phyloP scores from a whole-genome alignment of 768 basidiomycete species.

The Leccinum olivaceopallidum region DNA sequence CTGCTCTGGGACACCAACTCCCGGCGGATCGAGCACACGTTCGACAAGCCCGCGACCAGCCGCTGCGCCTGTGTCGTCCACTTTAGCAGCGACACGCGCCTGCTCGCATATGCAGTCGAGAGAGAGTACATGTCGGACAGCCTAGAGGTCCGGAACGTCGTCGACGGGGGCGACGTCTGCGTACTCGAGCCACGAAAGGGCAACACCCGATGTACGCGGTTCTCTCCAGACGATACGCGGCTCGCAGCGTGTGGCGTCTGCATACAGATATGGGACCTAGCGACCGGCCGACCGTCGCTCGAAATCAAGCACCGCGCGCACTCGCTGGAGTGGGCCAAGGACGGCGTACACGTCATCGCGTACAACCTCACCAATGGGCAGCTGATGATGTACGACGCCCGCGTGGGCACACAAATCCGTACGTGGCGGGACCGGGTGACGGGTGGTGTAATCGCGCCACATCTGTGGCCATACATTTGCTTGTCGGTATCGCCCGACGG shows the following conservation, averaged over 20 bases:
- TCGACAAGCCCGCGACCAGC: constrained; percentile 24
- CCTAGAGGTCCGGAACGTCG: constrained; percentile 17
- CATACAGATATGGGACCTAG: constrained; percentile 26
- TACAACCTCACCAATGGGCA: constrained; percentile 27
- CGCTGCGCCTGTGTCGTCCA: constrained; percentile 27
- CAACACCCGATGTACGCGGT: constrained; percentile 26
- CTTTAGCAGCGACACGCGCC: constrained; percentile 23
- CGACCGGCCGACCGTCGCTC: constrained; percentile 18
- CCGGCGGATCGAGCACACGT: constrained; percentile 26
- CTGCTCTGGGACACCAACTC: constrained; percentile 23
- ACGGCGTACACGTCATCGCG: constrained; percentile 19
- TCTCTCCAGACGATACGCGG: constrained; percentile 25
- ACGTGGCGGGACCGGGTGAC: constrained; percentile 19
- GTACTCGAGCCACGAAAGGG: constrained; percentile 27
- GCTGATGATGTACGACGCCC: constrained; percentile 25
- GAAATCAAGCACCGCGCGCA: constrained; percentile 29
- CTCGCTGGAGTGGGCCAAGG: constrained; percentile 27
- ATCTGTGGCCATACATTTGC: constrained; percentile 26
- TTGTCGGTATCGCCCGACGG: constrained; percentile 24
- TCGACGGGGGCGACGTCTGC: constrained; percentile 13
- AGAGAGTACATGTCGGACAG: constrained; percentile 29
- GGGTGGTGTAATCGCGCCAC: not conserved
- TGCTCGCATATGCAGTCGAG: constrained; percentile 22
- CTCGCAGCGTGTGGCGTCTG: constrained; percentile 26
- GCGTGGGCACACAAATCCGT: constrained; percentile 20